Base-by-base conservation (phyloP, 305 asterid species). In the Fraxinus angustifolia region DNA sequence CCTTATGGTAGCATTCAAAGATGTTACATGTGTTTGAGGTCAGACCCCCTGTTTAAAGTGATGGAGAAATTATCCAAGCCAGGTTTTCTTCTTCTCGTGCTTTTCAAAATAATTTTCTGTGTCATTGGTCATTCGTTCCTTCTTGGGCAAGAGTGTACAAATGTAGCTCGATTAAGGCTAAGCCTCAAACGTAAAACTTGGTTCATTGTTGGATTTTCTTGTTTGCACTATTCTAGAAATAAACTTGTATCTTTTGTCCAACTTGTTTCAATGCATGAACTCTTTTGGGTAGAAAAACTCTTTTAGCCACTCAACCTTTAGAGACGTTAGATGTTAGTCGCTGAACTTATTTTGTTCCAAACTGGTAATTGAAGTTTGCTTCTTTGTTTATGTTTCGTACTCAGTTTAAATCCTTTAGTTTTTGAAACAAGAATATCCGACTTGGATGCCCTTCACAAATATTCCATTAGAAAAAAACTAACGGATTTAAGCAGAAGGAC, bases 21-120 rank as follows among this genome's bases (percentile, higher is more conserved):
- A 87, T 95, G 97, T 81, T 91, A 91, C 53, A 95, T 94, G 98
- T 95, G 98, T 87, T 89, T 95, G 87, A 90, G 90, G 26, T 87
- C 97, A 35, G 97, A 95, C 86, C 91, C 98, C 8, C 82, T 93
- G 77, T 87, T 81, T 73, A 92, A 86, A 81, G 88, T 95, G 73
- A 85, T 95, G 91, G 98, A 95, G 65, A 89, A 88, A 85, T 87
- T 95, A 85, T 89, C 98, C 76, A 93, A 89, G 78, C 97, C 98
- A 86, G 98, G 98, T 94, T 30, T 70, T 40, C 8, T 40, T 58
- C 14, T 70, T 58, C 21, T 56, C 77, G 45, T 50, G 80, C 23
- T 23, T 35, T 42, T 36, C 11, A 34, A 33, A 48, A 68, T 50
- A 3, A 28, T 31, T 2, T 6, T 35, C 30, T 75, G 8, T 45